A percentile compares a stretch with the other conserved stretches of the same genome.
These are phyloP conservation scores for Acrodontium crateriforme DNA, from an alignment of 2,329 filamentous ascomycete species.

Conservation along the genomic window DNA sequence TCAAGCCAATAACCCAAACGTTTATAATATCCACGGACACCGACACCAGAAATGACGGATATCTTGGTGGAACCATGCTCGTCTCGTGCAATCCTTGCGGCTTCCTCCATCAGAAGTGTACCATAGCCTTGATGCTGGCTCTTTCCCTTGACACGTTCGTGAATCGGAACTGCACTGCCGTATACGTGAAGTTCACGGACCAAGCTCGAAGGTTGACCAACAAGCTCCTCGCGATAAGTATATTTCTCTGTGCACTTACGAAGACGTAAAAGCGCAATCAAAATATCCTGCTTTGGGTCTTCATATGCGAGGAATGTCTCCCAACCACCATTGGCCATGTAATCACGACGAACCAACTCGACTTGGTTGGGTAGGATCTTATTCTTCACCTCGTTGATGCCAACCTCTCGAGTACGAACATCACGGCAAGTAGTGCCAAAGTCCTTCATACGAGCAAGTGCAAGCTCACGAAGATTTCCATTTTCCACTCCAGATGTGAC, in stretches of 20 bases:
- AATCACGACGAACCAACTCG: constrained; percentile 86
- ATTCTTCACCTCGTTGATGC: constrained; percentile 98
- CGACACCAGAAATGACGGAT: constrained; percentile 94
- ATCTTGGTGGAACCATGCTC: constrained; percentile 93
- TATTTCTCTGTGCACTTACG: constrained; percentile 84
- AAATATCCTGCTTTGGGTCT: constrained; percentile 94
- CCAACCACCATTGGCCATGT: constrained; percentile 91
- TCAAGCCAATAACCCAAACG: constrained; percentile 90
- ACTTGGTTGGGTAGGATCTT: constrained; percentile 95
- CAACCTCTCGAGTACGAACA: constrained; percentile 89
- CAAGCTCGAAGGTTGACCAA: constrained; percentile 74
- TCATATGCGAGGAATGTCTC: constrained; percentile 98
- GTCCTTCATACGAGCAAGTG: constrained; percentile 95
- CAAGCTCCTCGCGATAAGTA: constrained; percentile 81
- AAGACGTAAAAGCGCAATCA: constrained; percentile 78
- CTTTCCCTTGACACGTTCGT: constrained; percentile 86
- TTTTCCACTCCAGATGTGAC: constrained; percentile 99
- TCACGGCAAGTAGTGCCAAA: constrained; percentile 96
- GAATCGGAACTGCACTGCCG: constrained; percentile 91
- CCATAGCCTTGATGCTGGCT: constrained; percentile 98
- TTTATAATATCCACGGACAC: constrained; percentile 86
- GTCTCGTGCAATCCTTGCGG: constrained; percentile 83
- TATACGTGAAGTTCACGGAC: constrained; percentile 95
- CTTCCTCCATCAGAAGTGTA: constrained; percentile 93
- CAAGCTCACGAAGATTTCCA: constrained; percentile 85